phyloP scores from a whole-genome alignment of 2,329 filamentous ascomycete species.

The Aspergillus unguis region DNA sequence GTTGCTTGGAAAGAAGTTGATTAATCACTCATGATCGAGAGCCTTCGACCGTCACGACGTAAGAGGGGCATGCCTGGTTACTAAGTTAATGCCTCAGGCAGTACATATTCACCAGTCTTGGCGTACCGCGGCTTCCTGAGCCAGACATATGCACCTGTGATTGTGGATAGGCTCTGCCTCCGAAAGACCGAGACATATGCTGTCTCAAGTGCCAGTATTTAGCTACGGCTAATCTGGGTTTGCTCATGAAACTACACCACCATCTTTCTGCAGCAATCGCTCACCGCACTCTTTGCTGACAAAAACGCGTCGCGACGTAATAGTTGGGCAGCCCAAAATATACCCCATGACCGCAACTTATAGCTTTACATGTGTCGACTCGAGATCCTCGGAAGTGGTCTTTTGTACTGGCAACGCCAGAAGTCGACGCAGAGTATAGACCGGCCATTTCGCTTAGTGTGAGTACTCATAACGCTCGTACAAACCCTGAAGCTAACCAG shows the following conservation, averaged over 20 bases:
- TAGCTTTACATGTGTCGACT: slow-evolving; percentile 44
- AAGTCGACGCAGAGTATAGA: slow-evolving; percentile 25
- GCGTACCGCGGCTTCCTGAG: neutral
- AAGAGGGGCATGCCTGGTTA: slow-evolving; percentile 13
- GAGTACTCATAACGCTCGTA: neutral
- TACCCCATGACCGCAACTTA: slow-evolving; percentile 5
- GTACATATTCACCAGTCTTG: neutral
- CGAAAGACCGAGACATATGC: neutral
- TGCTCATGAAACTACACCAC: neutral
- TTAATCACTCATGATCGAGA: slow-evolving; percentile 11
- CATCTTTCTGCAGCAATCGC: neutral
- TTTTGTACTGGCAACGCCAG: slow-evolving; percentile 42
- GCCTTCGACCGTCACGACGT: slow-evolving; percentile 11
- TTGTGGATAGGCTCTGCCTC: neutral
- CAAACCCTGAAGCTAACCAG: slow-evolving; percentile 8
- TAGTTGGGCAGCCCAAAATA: neutral
- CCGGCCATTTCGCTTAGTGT: slow-evolving; percentile 25
- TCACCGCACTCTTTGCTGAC: neutral
- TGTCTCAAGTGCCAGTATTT: neutral
- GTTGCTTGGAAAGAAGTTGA: slow-evolving; percentile 1
- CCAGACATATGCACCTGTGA: neutral
- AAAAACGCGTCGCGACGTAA: slow-evolving; percentile 16
- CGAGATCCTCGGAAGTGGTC: slow-evolving; percentile 43
- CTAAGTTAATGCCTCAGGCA: slow-evolving; percentile 1
- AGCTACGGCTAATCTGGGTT: neutral